Percentiles rank a stretch among this genome's conserved stretches.
Evolutionary conservation across 2,329 filamentous ascomycete genomes (phyloP).

Genomic region (Epichloe glyceriae): DNA sequence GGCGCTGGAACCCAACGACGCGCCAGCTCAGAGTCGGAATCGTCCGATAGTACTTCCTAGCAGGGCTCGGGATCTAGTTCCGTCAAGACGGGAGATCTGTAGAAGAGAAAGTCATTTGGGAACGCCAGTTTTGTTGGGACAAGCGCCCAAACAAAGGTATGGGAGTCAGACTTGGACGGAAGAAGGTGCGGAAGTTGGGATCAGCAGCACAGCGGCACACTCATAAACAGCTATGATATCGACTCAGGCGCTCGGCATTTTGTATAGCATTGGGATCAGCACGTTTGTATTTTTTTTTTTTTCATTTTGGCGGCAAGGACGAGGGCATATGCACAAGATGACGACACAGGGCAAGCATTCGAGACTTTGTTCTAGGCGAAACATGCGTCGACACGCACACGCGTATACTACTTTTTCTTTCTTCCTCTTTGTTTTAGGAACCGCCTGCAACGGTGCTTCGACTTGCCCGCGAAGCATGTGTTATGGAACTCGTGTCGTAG

Average conservation of each 20-base stretch:
- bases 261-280: constrained; percentile 13
- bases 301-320: neutral
- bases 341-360: too few species aligned
- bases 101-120: too few species aligned
- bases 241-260: constrained; percentile 12
- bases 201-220: constrained; percentile 1
- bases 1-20: constrained; percentile 22
- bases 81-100: too few species aligned
- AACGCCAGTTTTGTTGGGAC: neutral
- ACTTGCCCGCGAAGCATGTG: too few species aligned
- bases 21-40: constrained; percentile 10
- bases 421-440: too few species aligned
- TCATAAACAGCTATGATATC: neutral
- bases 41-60: neutral
- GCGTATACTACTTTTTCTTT: too few species aligned
- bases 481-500: neutral
- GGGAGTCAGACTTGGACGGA: neutral
- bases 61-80: too few species aligned
- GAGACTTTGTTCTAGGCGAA: too few species aligned
- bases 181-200: neutral
- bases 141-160: neutral
- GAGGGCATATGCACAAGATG: too few species aligned
- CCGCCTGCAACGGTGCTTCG: too few species aligned
- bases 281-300: constrained; percentile 1
- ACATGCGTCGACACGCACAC: too few species aligned